Conservation (phyloP, 2,329 filamentous ascomycete genomes). For the Beauveria scarabaeidicola region DNA sequence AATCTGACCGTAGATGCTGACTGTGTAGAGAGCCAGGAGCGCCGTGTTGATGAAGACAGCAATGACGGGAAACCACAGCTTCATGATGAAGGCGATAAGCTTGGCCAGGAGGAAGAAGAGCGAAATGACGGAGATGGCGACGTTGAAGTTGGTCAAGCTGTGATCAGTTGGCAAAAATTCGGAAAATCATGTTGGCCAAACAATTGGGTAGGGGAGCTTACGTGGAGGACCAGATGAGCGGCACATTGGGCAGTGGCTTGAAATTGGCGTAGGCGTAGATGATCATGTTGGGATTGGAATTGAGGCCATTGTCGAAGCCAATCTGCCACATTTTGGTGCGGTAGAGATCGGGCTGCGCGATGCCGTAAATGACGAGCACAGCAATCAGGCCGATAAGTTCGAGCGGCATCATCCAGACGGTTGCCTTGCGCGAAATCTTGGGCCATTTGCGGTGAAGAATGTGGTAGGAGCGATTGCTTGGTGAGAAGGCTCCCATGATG, state of each 20-base stretch:
- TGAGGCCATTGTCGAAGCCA: slow-evolving; percentile 62
- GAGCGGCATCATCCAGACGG: slow-evolving; percentile 54
- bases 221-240: slow-evolving; percentile 66
- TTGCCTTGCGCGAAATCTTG: slow-evolving; percentile 40
- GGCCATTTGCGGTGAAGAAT: slow-evolving; percentile 53
- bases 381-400: slow-evolving; percentile 60
- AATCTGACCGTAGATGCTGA: slow-evolving; percentile 62
- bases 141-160: slow-evolving; percentile 67
- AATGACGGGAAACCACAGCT: slow-evolving; percentile 60
- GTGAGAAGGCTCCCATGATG: slow-evolving; percentile 2
- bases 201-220: slow-evolving; percentile 35
- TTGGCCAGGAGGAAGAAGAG: slow-evolving; percentile 70
- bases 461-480: slow-evolving; percentile 30
- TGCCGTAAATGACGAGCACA: slow-evolving; percentile 60
- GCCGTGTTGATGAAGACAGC: slow-evolving; percentile 48
- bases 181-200: neutral
- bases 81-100: slow-evolving; percentile 60
- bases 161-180: slow-evolving; percentile 11
- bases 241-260: slow-evolving; percentile 48
- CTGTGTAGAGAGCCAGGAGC: slow-evolving; percentile 54
- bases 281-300: slow-evolving; percentile 61
- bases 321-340: slow-evolving; percentile 65
- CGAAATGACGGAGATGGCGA: slow-evolving; percentile 65
- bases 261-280: slow-evolving; percentile 70
- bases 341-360: slow-evolving; percentile 65